phyloP scores from a whole-genome alignment of 176 grass and related monocot species.

The Oryza punctata region DNA sequence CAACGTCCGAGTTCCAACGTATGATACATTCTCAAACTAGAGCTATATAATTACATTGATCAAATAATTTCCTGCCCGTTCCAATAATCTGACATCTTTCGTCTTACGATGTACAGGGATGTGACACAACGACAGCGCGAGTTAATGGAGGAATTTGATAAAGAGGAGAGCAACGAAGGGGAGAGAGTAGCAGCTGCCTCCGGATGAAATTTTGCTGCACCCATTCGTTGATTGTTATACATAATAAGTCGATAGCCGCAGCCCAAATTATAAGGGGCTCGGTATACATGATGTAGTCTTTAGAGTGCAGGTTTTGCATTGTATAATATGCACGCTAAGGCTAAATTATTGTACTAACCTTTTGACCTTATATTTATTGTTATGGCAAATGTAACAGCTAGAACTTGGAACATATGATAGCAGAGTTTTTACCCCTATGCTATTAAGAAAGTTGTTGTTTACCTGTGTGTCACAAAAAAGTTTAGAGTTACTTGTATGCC shows the following conservation, averaged over 20 bases:
- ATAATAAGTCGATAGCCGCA: constrained; percentile 23
- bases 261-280: background rate
- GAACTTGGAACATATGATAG: background rate
- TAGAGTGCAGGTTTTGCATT: constrained; percentile 21
- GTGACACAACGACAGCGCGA: constrained; percentile 64
- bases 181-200: constrained; percentile 50
- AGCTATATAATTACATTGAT: background rate
- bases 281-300: constrained; percentile 19
- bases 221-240: constrained; percentile 20
- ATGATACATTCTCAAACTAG: constrained; percentile 14
- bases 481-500: too few species aligned
- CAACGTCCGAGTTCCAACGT: constrained; percentile 74
- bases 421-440: too few species aligned
- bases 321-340: background rate
- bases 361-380: constrained; percentile 2
- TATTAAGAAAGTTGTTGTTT: too few species aligned
- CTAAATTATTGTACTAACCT: constrained; percentile 3
- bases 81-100: background rate
- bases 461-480: too few species aligned
- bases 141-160: constrained; percentile 78
- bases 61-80: background rate
- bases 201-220: constrained; percentile 41
- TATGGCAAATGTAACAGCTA: background rate
- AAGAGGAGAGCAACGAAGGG: constrained; percentile 51
- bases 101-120: constrained; percentile 45